Conservation (phyloP, 495 filamentous ascomycete species). For the Podospora comata region DNA sequence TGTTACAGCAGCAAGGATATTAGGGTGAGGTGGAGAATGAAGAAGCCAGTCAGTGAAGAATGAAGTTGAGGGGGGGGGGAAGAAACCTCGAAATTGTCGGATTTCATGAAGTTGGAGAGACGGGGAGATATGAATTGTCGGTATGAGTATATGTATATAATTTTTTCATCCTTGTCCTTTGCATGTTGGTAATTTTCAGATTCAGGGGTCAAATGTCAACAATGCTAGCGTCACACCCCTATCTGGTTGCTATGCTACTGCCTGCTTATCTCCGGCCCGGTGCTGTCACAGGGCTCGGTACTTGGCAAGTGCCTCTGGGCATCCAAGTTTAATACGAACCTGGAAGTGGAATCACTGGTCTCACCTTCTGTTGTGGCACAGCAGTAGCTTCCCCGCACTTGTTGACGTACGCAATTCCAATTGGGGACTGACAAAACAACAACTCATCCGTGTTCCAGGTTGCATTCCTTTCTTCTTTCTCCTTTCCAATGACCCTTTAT, state of each 20-base stretch:
- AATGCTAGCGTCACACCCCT: background rate
- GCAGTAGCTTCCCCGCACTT: background rate
- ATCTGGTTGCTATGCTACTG: background rate
- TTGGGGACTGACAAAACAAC: background rate
- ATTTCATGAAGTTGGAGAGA: background rate
- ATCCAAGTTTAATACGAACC: background rate
- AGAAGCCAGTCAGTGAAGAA: background rate
- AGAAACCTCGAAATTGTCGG: background rate
- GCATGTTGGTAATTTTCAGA: background rate
- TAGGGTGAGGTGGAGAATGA: background rate
- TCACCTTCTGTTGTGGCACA: background rate
- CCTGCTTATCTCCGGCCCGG: background rate
- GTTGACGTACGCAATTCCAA: background rate
- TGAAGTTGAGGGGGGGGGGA: background rate
- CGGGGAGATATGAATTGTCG: background rate
- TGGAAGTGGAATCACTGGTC: background rate
- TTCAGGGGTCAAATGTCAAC: background rate
- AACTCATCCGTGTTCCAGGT: background rate
- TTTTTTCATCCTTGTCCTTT: background rate
- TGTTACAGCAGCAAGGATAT: background rate
- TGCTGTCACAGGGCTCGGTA: background rate
- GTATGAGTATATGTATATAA: background rate
- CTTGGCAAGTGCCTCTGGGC: background rate
- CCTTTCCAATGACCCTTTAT: background rate
- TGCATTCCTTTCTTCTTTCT: background rate